Conservation (phyloP, 176 grass and related monocot genomes). For the Oryza glumipatula region DNA sequence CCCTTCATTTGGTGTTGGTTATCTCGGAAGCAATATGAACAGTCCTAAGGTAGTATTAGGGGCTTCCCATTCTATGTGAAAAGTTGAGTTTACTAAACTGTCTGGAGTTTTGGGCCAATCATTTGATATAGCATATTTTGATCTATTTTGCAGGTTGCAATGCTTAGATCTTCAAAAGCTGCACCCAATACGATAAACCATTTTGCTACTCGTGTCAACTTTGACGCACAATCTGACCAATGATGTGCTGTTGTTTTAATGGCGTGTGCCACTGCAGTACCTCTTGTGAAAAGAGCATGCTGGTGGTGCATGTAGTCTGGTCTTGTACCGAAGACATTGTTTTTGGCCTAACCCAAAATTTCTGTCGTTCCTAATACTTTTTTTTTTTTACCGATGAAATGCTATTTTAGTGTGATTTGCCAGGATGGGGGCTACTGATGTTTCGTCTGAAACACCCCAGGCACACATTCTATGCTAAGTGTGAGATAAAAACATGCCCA, state of each 20-base stretch:
- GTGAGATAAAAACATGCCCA: too few species aligned
- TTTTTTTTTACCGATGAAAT: neutral
- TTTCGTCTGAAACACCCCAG: too few species aligned
- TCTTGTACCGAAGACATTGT: neutral
- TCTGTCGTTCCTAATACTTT: neutral
- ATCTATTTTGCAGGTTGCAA: slow-evolving; percentile 47
- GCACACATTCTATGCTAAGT: too few species aligned
- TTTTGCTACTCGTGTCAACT: slow-evolving; percentile 59
- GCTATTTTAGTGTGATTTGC: too few species aligned
- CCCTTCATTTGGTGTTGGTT: slow-evolving; percentile 79
- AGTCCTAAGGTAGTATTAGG: slow-evolving; percentile 57
- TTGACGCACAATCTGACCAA: slow-evolving; percentile 41
- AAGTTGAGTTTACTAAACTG: neutral
- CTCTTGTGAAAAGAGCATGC: neutral
- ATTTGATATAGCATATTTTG: neutral
- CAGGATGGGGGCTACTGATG: neutral
- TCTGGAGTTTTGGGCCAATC: neutral
- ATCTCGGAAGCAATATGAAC: slow-evolving; percentile 79
- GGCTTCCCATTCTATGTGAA: neutral
- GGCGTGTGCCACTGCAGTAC: neutral
- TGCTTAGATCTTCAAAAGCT: slow-evolving; percentile 56
- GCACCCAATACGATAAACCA: slow-evolving; percentile 47
- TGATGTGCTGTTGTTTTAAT: neutral
- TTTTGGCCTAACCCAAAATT: neutral
- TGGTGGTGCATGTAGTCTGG: neutral